Percentiles rank a stretch among this genome's conserved stretches.
phyloP scores from a whole-genome alignment of 2,329 filamentous ascomycete species.

The Talaromyces islandicus region DNA sequence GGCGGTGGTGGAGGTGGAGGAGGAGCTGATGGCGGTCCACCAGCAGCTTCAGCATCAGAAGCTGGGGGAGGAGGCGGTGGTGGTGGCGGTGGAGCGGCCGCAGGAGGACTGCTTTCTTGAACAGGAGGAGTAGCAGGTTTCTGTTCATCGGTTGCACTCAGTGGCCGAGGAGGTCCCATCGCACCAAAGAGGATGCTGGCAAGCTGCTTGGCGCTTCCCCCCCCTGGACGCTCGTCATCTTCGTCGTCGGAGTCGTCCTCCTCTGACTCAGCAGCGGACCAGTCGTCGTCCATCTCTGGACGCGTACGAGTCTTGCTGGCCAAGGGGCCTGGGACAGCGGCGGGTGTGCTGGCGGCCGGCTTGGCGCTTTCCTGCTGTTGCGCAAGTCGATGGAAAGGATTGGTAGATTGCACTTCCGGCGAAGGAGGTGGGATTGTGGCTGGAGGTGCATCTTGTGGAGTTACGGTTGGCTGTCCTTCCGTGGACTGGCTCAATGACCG shows the following conservation, averaged over 20 bases:
- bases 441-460: conserved; percentile 39
- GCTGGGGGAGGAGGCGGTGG: conserved; percentile 29
- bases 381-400: conserved; percentile 87
- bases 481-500: conserved; percentile 72
- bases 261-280: conserved; percentile 73
- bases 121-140: conserved; percentile 47
- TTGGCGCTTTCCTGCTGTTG: conserved; percentile 47
- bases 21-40: conserved; percentile 21
- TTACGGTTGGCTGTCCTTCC: conserved; percentile 44
- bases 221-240: conserved; percentile 72
- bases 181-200: conserved; percentile 94
- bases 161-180: conserved; percentile 85
- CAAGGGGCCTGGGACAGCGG: conserved; percentile 38
- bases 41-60: conserved; percentile 18
- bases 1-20: conserved; percentile 44
- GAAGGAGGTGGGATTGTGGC: conserved; percentile 31
- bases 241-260: conserved; percentile 65
- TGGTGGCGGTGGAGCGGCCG: conserved; percentile 28
- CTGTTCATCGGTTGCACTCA: conserved; percentile 70
- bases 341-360: conserved; percentile 48
- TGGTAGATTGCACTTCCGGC: conserved; percentile 65
- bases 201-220: conserved; percentile 80
- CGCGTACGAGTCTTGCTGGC: conserved; percentile 48
- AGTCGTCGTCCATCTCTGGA: conserved; percentile 59
- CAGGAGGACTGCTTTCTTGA: conserved; percentile 26